Conservation (phyloP, 352 stramenopile genomes). For the Phytophthora podocarpi region DNA sequence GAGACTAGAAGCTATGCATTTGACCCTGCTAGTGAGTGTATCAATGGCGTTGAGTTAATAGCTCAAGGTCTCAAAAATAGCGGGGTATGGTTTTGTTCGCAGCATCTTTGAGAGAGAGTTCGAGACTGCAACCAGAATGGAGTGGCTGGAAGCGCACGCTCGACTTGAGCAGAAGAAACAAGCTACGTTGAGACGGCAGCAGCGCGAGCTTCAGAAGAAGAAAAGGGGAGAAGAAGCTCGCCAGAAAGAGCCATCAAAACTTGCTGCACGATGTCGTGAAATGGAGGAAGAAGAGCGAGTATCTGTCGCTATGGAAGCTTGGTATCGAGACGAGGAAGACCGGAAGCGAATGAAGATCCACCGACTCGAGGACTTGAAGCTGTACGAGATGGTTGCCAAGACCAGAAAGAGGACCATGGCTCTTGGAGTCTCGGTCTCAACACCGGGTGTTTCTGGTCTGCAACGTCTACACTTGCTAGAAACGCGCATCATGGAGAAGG, state of each 20-base stretch:
- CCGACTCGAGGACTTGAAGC: constrained; percentile 42
- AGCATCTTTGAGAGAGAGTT: neutral
- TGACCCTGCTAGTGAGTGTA: too few relatives aligned
- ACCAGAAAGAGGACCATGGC: constrained; percentile 32
- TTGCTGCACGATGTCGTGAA: constrained; percentile 42
- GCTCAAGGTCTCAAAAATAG: constrained; percentile 13
- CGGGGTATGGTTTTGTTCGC: neutral
- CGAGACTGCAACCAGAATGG: constrained; percentile 24
- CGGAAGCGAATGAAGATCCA: constrained; percentile 28
- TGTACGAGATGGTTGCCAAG: constrained; percentile 35
- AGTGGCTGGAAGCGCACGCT: constrained; percentile 56
- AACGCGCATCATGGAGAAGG: constrained; percentile 39
- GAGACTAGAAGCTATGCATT: too few relatives aligned
- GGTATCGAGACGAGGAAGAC: constrained; percentile 31
- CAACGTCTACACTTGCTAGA: constrained; percentile 43
- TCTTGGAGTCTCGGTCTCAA: constrained; percentile 44
- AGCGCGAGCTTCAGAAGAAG: constrained; percentile 48
- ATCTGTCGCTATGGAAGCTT: constrained; percentile 46
- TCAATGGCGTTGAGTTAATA: too few relatives aligned
- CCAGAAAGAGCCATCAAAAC: constrained; percentile 39
- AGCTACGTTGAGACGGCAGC: constrained; percentile 46
- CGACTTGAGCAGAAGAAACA: constrained; percentile 56
- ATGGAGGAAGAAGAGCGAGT: constrained; percentile 62
- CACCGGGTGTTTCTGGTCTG: constrained; percentile 30
- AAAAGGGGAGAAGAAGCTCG: constrained; percentile 27